phyloP scores from a whole-genome alignment of 2,329 filamentous ascomycete species.

The Pseudogymnoascus sp. region DNA sequence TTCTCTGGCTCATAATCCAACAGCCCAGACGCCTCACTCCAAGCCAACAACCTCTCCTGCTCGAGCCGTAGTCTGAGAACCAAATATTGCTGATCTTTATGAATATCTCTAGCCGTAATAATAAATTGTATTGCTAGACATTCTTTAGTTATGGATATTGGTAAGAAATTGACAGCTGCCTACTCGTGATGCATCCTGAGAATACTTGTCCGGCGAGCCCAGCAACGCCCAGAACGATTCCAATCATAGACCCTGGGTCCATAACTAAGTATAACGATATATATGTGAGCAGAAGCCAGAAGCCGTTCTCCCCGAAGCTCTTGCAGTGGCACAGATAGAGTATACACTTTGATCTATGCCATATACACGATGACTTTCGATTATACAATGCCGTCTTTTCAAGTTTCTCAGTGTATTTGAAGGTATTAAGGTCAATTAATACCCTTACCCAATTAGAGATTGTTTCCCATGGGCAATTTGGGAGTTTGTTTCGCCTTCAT shows the following conservation, averaged over 20 bases:
- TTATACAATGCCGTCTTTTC: not conserved
- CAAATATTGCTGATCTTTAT: conserved; percentile 42
- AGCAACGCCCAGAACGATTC: conserved; percentile 39
- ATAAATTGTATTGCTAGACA: conserved; percentile 39
- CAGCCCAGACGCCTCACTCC: conserved; percentile 43
- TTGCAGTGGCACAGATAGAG: not conserved
- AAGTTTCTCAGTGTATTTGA: not conserved
- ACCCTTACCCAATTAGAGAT: not conserved
- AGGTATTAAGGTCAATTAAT: not conserved
- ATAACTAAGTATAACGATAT: conserved; percentile 21
- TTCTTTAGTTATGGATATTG: conserved; percentile 5
- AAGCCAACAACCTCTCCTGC: conserved; percentile 43
- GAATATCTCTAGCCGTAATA: conserved; percentile 40
- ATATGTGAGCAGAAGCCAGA: not conserved
- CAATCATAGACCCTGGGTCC: conserved; percentile 38
- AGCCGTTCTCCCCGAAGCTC: not conserved
- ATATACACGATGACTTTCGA: not conserved
- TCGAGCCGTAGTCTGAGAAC: conserved; percentile 44
- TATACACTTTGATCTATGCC: not conserved
- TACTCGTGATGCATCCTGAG: conserved; percentile 39
- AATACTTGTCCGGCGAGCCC: conserved; percentile 41
- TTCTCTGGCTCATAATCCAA: conserved; percentile 36
- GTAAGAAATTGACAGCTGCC: not conserved
- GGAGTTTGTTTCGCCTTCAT: not conserved
- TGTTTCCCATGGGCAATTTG: not conserved